These are phyloP conservation scores for Protea cynaroides DNA, from an alignment of 164 flowering plant species.

Conservation along the genomic window DNA sequence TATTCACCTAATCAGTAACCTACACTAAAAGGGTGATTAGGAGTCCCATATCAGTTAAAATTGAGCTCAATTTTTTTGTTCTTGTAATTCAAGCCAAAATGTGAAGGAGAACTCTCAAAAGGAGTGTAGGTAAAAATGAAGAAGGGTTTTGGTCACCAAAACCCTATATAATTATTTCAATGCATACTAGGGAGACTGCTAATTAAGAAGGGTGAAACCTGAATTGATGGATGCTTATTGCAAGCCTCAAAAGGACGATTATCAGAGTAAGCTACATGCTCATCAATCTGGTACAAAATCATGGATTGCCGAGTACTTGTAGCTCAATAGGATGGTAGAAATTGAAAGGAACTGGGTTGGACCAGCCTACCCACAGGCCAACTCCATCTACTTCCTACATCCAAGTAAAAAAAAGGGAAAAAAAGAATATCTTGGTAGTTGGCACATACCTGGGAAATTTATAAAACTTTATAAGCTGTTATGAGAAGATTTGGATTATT, in stretches of 20 bases:
- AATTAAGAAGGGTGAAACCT: slow-evolving; percentile 59
- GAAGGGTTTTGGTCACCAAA: too few species aligned
- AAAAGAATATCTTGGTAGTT: too few species aligned
- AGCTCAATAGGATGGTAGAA: neutral
- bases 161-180: slow-evolving; percentile 2
- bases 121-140: too few species aligned
- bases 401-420: neutral
- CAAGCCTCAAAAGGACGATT: slow-evolving; percentile 74
- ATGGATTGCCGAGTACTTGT: slow-evolving; percentile 14
- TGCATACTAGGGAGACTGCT: slow-evolving; percentile 57
- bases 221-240: slow-evolving; percentile 73
- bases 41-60: too few species aligned
- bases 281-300: slow-evolving; percentile 32
- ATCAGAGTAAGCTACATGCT: slow-evolving; percentile 38
- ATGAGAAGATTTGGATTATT: too few species aligned
- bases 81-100: too few species aligned
- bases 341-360: neutral
- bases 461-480: too few species aligned
- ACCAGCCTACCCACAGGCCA: neutral
- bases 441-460: too few species aligned
- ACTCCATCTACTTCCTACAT: neutral
- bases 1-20: too few species aligned
- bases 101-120: too few species aligned
- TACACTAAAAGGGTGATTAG: too few species aligned
- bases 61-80: too few species aligned